These are phyloP conservation scores for Pseudozyma hubeiensis DNA, from an alignment of 1,284 basidiomycete species.

Conservation along the genomic window DNA sequence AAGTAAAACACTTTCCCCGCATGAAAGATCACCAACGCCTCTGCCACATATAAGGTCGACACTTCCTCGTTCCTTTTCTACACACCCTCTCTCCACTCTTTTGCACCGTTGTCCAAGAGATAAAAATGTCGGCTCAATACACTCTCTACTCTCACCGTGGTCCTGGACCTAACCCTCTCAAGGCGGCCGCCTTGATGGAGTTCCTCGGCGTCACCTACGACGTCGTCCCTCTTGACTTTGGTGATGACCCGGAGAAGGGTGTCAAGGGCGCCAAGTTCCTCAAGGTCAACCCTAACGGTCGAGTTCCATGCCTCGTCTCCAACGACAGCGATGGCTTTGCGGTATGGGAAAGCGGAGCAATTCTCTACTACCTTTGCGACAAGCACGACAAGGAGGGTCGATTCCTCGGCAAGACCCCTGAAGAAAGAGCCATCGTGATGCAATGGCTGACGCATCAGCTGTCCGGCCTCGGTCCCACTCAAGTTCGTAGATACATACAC, in stretches of 20 bases:
- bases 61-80: too few relatives aligned
- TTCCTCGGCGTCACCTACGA: slow-evolving; percentile 59
- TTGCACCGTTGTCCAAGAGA: too few relatives aligned
- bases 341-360: slow-evolving; percentile 62
- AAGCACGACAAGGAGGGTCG: slow-evolving; percentile 55
- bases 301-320: slow-evolving; percentile 60
- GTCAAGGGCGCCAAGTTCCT: slow-evolving; percentile 62
- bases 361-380: slow-evolving; percentile 57
- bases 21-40: too few relatives aligned
- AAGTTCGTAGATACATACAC: slow-evolving; percentile 14
- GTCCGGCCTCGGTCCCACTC: slow-evolving; percentile 51
- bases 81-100: too few relatives aligned
- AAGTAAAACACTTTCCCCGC: too few relatives aligned
- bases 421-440: slow-evolving; percentile 46
- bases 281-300: slow-evolving; percentile 58
- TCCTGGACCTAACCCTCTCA: slow-evolving; percentile 61
- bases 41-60: too few relatives aligned
- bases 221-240: slow-evolving; percentile 51
- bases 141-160: slow-evolving; percentile 61
- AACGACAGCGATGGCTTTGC: slow-evolving; percentile 54
- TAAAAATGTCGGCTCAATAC: slow-evolving; percentile 48
- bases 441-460: slow-evolving; percentile 61
- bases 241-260: slow-evolving; percentile 57
- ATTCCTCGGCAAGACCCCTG: slow-evolving; percentile 46
- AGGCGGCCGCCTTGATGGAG: slow-evolving; percentile 60